These are phyloP conservation scores for Fraxinus greggii DNA, from an alignment of 305 asterid genomes.

Conservation along the genomic window DNA sequence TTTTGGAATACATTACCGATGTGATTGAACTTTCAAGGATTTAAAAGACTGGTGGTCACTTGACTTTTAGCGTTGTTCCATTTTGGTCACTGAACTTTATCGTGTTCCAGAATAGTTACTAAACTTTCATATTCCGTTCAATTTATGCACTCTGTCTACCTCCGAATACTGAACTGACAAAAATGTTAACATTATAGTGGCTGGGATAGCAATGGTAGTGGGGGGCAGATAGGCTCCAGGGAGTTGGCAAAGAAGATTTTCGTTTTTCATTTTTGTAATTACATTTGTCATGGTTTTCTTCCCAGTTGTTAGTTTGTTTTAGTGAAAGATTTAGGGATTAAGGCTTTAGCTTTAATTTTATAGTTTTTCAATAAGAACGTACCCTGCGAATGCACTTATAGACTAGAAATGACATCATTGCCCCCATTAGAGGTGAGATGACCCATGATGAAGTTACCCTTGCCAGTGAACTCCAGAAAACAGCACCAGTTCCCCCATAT, in stretches of 20 bases:
- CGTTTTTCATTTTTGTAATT: not conserved
- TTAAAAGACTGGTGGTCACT: not conserved
- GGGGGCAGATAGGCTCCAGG: not conserved
- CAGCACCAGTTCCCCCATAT: slow-evolving; percentile 89
- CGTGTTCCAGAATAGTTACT: not conserved
- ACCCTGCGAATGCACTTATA: slow-evolving; percentile 94
- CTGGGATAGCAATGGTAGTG: not conserved
- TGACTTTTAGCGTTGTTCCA: not conserved
- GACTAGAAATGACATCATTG: slow-evolving; percentile 73
- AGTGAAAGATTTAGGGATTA: not conserved
- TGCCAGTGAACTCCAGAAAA: slow-evolving; percentile 91
- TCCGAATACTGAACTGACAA: not conserved
- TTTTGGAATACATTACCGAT: not conserved
- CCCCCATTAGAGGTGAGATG: slow-evolving; percentile 81
- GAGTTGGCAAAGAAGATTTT: not conserved
- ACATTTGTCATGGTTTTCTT: not conserved
- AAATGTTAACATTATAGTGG: not conserved
- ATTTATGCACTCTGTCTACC: not conserved
- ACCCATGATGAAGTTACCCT: slow-evolving; percentile 91
- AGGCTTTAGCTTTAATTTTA: not conserved
- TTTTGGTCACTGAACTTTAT: not conserved
- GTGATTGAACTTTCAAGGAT: not conserved
- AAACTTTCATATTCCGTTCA: not conserved
- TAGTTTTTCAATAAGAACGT: slow-evolving; percentile 26
- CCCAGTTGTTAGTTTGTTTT: not conserved